These are phyloP conservation scores for Starmerella davenportii DNA, from an alignment of 805 yeast genomes.

Conservation along the genomic window DNA sequence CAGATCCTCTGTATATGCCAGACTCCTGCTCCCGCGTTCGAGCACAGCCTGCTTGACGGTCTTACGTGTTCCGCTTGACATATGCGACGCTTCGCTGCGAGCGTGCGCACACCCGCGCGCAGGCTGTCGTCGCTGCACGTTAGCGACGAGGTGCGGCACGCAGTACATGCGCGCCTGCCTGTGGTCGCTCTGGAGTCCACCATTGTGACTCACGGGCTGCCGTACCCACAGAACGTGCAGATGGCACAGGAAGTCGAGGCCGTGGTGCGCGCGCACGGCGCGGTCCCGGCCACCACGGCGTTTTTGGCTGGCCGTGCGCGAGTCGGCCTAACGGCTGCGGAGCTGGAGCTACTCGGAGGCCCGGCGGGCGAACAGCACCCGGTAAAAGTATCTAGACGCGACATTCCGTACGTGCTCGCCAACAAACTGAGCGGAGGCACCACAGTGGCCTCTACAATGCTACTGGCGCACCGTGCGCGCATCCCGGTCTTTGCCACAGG, in stretches of 20 bases:
- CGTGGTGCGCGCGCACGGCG: slow-evolving; percentile 42
- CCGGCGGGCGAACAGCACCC: slow-evolving; percentile 8
- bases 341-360: slow-evolving; percentile 36
- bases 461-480: slow-evolving; percentile 55
- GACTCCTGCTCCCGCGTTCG: too few relatives aligned
- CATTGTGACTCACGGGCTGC: slow-evolving; percentile 77
- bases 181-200: slow-evolving; percentile 76
- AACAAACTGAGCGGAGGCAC: slow-evolving; percentile 61
- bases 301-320: slow-evolving; percentile 52
- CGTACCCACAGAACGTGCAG: slow-evolving; percentile 53
- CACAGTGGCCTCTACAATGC: slow-evolving; percentile 79
- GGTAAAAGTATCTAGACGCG: slow-evolving; percentile 64
- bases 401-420: slow-evolving; percentile 55
- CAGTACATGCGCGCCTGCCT: slow-evolving; percentile 39
- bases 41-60: too few relatives aligned
- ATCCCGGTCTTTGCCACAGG: slow-evolving; percentile 82
- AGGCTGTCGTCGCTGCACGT: slow-evolving; percentile 3
- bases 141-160: slow-evolving; percentile 39
- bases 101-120: too few relatives aligned
- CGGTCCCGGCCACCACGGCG: slow-evolving; percentile 72
- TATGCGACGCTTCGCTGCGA: too few relatives aligned
- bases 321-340: slow-evolving; percentile 40
- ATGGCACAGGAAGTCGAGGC: slow-evolving; percentile 58
- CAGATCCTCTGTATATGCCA: too few relatives aligned
- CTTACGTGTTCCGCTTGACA: too few relatives aligned